Conservation (phyloP, 2,329 filamentous ascomycete genomes). For the Cytospora schulzeri region DNA sequence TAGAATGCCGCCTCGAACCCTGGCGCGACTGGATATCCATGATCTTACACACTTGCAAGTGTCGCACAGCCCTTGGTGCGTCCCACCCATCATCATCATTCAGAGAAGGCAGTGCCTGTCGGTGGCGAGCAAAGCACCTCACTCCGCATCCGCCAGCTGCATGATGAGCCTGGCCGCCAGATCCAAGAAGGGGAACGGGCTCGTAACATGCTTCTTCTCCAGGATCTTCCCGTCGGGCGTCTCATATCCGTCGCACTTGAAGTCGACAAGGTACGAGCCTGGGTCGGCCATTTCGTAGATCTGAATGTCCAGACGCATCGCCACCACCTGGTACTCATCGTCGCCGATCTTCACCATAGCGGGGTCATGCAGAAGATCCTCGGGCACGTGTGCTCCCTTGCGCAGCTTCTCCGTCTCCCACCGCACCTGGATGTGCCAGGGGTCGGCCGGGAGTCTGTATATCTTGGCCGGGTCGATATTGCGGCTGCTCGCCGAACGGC, state of each 20-base stretch:
- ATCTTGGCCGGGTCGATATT: constrained; percentile 58
- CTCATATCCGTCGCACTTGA: constrained; percentile 98
- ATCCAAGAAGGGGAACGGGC: constrained; percentile 93
- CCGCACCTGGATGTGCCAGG: constrained; percentile 91
- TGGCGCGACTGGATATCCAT: neutral
- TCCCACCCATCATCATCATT: neutral
- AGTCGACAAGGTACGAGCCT: constrained; percentile 93
- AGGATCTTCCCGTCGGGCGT: constrained; percentile 70
- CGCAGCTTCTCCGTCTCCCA: constrained; percentile 73
- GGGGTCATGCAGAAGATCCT: constrained; percentile 32
- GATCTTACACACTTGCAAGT: neutral
- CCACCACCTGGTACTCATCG: constrained; percentile 69
- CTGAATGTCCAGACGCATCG: constrained; percentile 93
- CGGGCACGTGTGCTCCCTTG: constrained; percentile 39
- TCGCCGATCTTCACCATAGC: constrained; percentile 43
- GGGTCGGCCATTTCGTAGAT: constrained; percentile 86
- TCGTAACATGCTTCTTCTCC: constrained; percentile 93
- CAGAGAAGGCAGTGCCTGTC: neutral
- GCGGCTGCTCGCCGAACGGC: constrained; percentile 36
- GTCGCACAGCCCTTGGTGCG: neutral
- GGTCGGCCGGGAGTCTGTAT: constrained; percentile 88
- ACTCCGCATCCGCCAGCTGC: constrained; percentile 82
- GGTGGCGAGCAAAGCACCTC: constrained; percentile 28
- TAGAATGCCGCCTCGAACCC: neutral
- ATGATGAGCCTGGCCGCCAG: constrained; percentile 91